Base-by-base conservation (phyloP, 1,139 yeast genomes). In the Nakaseomyces nivariensis region DNA sequence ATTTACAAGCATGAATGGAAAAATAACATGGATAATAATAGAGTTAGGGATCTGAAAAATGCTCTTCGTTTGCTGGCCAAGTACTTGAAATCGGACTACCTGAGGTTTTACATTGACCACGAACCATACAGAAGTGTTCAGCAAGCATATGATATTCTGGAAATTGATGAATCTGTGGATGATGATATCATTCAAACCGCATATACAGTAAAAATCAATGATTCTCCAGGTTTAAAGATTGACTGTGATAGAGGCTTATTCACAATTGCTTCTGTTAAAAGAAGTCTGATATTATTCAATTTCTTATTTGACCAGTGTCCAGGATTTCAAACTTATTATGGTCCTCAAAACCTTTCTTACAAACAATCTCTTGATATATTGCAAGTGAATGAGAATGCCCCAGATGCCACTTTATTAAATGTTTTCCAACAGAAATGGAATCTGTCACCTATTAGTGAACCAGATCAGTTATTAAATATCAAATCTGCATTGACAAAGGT, bases 181-280 rank as follows among this genome's bases (percentile, higher is more conserved):
- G 92, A 84, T 59, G 94, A 85, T 52, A 79, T 85, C 42, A 77
- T 85, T 4, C 73, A 80, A 34, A 83, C 92, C 0, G 88, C 90
- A 0, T 82, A 76, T 57, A 80, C 82, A 51, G 73, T 81, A 48
- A 81, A 81, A 52, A 67, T 75, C 3, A 77, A 76, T 47, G 92
- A 84, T 50, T 66, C 66, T 1, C 71, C 71, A 43, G 66, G 60
- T 48, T 63, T 52, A 56, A 67, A 50, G 54, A 62, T 27, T 44
- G 66, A 53, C 36, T 64, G 51, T 60, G 71, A 72, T 43, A 66
- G 77, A 48, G 81, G 88, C 0, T 66, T 87, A 48, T 74, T 79
- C 49, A 69, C 81, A 0, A 74, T 85, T 53, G 92, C 87, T 1
- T 66, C 77, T 37, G 69, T 69, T 50, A 65, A 82, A 59, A 65